A percentile compares a stretch with the other conserved stretches of the same genome.
Conservation (phyloP, 441 rosid species). For the Sinapis alba region DNA sequence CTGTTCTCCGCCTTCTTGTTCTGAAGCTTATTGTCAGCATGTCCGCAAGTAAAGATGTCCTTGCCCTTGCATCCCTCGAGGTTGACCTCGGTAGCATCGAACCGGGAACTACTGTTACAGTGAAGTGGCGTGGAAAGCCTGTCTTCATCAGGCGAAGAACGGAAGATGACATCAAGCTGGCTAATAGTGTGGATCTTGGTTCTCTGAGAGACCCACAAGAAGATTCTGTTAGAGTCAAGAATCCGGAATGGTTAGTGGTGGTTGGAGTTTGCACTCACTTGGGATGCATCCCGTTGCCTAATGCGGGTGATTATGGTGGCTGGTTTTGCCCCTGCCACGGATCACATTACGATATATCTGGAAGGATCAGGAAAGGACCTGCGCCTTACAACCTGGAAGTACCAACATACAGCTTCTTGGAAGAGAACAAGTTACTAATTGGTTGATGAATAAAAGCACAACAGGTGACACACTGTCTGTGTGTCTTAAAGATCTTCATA, state of each 20-base stretch:
- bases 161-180: constrained; percentile 81
- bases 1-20: constrained; percentile 77
- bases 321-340: constrained; percentile 99
- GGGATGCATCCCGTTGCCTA: constrained; percentile 95
- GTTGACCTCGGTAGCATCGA: constrained; percentile 89
- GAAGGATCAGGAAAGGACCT: constrained; percentile 94
- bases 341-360: constrained; percentile 92
- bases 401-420: constrained; percentile 91
- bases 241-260: constrained; percentile 92
- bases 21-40: constrained; percentile 90
- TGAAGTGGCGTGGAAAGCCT: constrained; percentile 98
- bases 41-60: constrained; percentile 98
- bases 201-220: constrained; percentile 89
- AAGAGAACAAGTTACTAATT: constrained; percentile 74
- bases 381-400: constrained; percentile 97
- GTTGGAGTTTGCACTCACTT: constrained; percentile 94
- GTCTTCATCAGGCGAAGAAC: constrained; percentile 94
- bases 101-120: constrained; percentile 88
- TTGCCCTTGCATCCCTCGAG: constrained; percentile 96
- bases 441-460: constrained; percentile 52
- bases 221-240: constrained; percentile 80
- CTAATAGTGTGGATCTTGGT: constrained; percentile 85
- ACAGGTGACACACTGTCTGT: not conserved
- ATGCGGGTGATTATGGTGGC: constrained; percentile 96
- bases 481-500: not conserved